Percentiles rank a stretch among this genome's conserved stretches.
These are phyloP conservation scores for Leccinum variicolor DNA, from an alignment of 768 basidiomycete genomes.

Conservation along the genomic window DNA sequence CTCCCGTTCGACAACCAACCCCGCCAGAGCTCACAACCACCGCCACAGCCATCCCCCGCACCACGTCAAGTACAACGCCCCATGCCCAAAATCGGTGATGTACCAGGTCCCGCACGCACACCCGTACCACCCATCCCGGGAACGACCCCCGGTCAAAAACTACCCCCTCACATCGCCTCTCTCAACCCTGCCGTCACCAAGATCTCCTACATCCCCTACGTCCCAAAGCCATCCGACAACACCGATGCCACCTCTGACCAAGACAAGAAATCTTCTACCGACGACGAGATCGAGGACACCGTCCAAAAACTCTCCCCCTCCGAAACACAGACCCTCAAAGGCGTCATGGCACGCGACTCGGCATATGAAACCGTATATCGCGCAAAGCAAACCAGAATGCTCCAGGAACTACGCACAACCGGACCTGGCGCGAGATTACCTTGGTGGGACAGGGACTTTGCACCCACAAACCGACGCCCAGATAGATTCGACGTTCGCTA, in stretches of 20 bases:
- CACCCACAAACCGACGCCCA: conserved; percentile 27
- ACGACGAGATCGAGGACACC: conserved; percentile 24
- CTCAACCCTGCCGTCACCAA: conserved; percentile 32
- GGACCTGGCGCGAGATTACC: conserved; percentile 41
- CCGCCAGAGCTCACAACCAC: conserved; percentile 26
- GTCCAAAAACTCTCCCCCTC: conserved; percentile 25
- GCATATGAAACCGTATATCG: conserved; percentile 48
- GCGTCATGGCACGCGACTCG: conserved; percentile 36
- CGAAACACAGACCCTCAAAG: conserved; percentile 34
- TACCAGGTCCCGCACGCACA: background rate
- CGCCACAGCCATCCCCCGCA: conserved; percentile 26
- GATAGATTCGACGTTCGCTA: conserved; percentile 53
- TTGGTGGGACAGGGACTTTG: conserved; percentile 65
- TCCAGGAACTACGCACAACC: conserved; percentile 44
- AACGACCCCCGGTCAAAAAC: conserved; percentile 27
- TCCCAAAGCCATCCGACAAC: conserved; percentile 15
- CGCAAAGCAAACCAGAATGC: conserved; percentile 50
- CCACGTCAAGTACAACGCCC: conserved; percentile 14
- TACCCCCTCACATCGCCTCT: conserved; percentile 31
- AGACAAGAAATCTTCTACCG: conserved; percentile 21
- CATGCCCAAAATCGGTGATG: conserved; percentile 21
- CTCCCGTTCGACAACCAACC: conserved; percentile 19
- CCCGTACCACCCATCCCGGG: conserved; percentile 24
- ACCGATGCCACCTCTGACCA: conserved; percentile 18
- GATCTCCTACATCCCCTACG: conserved; percentile 28